Base-by-base conservation (phyloP, 1,284 basidiomycete genomes). In the Ustilago curta region DNA sequence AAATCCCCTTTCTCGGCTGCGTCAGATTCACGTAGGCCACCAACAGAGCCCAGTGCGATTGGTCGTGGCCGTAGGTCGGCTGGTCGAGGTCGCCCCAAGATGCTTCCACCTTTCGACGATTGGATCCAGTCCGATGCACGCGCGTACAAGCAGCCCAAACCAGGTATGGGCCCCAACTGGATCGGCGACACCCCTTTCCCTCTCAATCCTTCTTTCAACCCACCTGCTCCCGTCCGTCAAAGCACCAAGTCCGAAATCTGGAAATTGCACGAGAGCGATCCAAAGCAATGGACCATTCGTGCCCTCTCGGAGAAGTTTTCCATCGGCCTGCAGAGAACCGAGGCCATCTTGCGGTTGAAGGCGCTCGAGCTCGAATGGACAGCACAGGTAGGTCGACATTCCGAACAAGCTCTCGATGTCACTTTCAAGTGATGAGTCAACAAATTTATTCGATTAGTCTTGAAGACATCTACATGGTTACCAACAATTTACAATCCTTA, bases 141-240 rank as follows among this genome's bases (percentile, higher is more conserved):
- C 12, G 76, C 63, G 8, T 83, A 68, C 69, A 79, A 80, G 53
- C 62, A 76, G 51, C 78, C 79, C 18, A 68, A 75, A 50, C 76
- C 79, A 0, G 76, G 78, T 2, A 69, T 65, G 48, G 81, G 81
- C 7, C 81, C 81, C 48, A 79, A 81, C 67, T 83, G 81, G 81
- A 76, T 83, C 57, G 79, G 72, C n/a, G 64, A 70, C 18, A 83
- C 79, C 2, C 83, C 83, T 16, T 84, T 84, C 56, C 83, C 83
- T 0, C 72, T 83, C 64, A 84, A 84, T 51, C 82, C 83, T 11
- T 57, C 80, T 7, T 84, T 84, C 64, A 70, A 73, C 27, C 83
- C 83, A 2, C 81, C 82, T 25, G 67, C 82, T 2, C 83, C 83
- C 4, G 53, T 83, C 8, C 62, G 76, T 35, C 74, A 80, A 32